Base-by-base conservation (phyloP, 108 stramenopile species). In the Cyclotella choctawhatcheeana region DNA sequence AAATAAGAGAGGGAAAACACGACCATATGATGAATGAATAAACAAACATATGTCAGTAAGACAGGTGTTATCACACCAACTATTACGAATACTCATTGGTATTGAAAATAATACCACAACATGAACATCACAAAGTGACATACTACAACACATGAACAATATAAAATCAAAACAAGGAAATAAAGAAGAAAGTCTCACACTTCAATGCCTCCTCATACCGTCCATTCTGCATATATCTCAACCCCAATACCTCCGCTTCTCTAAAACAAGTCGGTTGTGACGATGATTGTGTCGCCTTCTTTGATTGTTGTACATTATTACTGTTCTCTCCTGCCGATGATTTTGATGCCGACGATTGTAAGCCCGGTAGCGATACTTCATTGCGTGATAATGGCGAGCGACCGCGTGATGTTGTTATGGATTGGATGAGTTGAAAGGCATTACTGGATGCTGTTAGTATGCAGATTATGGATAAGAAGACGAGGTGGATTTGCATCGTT, bases 181-280 rank as follows among this genome's bases (percentile, higher is more conserved):
- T 3, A 17, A 50, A n/a, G n/a, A n/a, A n/a, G n/a, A n/a, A n/a
- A n/a, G n/a, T n/a, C 90, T 58, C 79, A 91, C 90, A 87, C 31
- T 76, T 61, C 24, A 91, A 68, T 1, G 92, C 92, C 29, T 89
- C 85, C 30, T 91, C 81, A 63, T 86, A 78, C 40, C 80, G 71
- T 44, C 89, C 88, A 78, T 91, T 84, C 74, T 91, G 92, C 92
- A 93, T 93, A 20, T 78, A 79, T 61, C 88, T 44, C 37, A 93
- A 68, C 16, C 89, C 92, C 30, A 88, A 48, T 5, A 93, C 82
- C 67, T 93, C 92, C 26, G 89, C 92, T 54, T 93, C 92, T 75
- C 92, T 73, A 74, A 91, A 93, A 5, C 74, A 89, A 18, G 62
- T 79, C 29, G 88, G 88, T 44, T 25, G 32, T 18, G 44, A 22